These are phyloP conservation scores for Coleophoma cylindrospora DNA, from an alignment of 2,329 filamentous ascomycete species.

Conservation along the genomic window DNA sequence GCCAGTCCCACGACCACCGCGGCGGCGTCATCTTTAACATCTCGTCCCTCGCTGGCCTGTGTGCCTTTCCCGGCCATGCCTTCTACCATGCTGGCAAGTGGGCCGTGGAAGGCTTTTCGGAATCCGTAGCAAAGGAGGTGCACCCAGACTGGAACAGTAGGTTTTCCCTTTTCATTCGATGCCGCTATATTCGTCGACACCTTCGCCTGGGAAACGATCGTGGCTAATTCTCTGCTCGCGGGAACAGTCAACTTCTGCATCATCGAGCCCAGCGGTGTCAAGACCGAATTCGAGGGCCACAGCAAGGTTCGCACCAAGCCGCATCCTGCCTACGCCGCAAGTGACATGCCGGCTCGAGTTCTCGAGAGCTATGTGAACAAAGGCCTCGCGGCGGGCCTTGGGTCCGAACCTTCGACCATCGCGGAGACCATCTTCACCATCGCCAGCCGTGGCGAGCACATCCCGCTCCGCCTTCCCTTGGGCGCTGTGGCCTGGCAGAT, in stretches of 20 bases:
- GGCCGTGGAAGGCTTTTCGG: conserved; percentile 33
- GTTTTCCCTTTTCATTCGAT: conserved; percentile 14
- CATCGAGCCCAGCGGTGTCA: conserved; percentile 35
- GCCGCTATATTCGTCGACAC: conserved; percentile 8
- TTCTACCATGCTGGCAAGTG: conserved; percentile 37
- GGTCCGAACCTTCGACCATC: conserved; percentile 15
- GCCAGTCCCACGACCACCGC: conserved; percentile 27
- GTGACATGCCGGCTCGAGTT: conserved; percentile 27
- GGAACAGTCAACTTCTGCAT: conserved; percentile 34
- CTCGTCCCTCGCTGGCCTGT: conserved; percentile 31
- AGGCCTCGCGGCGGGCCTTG: conserved; percentile 13
- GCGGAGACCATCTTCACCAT: conserved; percentile 17
- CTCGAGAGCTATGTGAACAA: conserved; percentile 16
- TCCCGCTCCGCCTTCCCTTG: conserved; percentile 20
- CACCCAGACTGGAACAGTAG: conserved; percentile 30
- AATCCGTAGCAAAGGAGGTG: conserved; percentile 30
- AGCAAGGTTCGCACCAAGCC: conserved; percentile 17
- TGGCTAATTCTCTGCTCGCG: conserved; percentile 27
- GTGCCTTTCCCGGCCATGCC: conserved; percentile 30
- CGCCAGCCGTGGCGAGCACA: conserved; percentile 13
- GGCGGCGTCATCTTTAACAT: conserved; percentile 34
- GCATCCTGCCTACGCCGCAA: conserved; percentile 18
- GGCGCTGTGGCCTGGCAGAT: conserved; percentile 15
- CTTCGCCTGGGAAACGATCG: conserved; percentile 3
- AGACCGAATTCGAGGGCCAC: conserved; percentile 34